Base-by-base conservation (phyloP, 2,329 filamentous ascomycete species). In the Cadophora gregata region DNA sequence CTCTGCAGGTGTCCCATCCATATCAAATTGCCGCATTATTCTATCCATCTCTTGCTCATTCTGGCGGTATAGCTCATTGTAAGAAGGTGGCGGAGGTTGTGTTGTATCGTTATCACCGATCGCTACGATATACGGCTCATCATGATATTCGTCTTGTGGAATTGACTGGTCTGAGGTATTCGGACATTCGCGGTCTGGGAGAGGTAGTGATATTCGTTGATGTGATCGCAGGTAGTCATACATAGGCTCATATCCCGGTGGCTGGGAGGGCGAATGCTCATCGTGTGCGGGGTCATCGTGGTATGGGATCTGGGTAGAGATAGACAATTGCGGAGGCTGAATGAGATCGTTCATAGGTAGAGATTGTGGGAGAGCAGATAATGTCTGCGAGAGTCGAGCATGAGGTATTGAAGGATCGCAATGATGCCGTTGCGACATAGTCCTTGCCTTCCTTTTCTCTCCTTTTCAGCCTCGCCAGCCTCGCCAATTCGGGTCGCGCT, bases 201-300 rank as follows among this genome's bases (percentile, higher is more conserved):
- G 48, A 24, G 16, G 31, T 58, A 38, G n/a, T 7, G 53, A 25
- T 19, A 42, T 36, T 14, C 53, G 55, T n/a, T 63, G 59, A 27
- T 67, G 71, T 14, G 70, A 67, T 38, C 74, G 68, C 4, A 76
- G 67, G 53, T 76, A 76, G 53, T 76, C 73, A 66, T 74, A 71
- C 74, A 76, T 76, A 1, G 74, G 73, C 59, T 73, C 70, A 50
- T 76, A 76, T 36, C 62, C 64, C 16, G 74, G 74, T 58, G 74
- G 74, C 38, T 62, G 65, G 21, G 58, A 48, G 1, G 58, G 50
- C 12, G 59, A 59, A n/a, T 42, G 60, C 9, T 65, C 66, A 10
- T 66, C 65, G 27, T 67, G 67, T 47, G 64, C 66, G 12, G 73
- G 72, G 60, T 74, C 70, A 64, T 75, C 74, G 59, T 64, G 71